Conservation (phyloP, 1,284 basidiomycete genomes). For the Apiotrichum mycotoxinovorans region DNA sequence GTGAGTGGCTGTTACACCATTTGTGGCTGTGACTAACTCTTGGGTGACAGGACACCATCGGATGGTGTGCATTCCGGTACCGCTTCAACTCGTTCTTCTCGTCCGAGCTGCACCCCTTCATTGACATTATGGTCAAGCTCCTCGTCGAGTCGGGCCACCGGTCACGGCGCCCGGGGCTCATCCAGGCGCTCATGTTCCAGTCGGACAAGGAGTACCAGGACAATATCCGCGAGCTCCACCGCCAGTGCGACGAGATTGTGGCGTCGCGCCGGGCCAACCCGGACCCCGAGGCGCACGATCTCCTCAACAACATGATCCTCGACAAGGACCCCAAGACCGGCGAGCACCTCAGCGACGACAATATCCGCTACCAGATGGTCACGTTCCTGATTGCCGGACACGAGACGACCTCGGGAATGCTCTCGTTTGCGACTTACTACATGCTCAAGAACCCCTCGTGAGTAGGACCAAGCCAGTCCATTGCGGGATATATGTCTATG, state of each 20-base stretch:
- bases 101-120: slow-evolving; percentile 52
- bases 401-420: slow-evolving; percentile 54
- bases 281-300: slow-evolving; percentile 39
- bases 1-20: neutral
- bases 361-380: slow-evolving; percentile 55
- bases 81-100: slow-evolving; percentile 43
- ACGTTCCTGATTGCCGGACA: slow-evolving; percentile 60
- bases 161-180: slow-evolving; percentile 1
- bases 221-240: slow-evolving; percentile 13
- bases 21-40: neutral
- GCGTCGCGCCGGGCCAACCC: slow-evolving; percentile 13
- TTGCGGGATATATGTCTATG: no score
- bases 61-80: slow-evolving; percentile 50
- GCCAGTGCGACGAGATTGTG: slow-evolving; percentile 20
- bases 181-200: slow-evolving; percentile 7
- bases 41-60: slow-evolving; percentile 22
- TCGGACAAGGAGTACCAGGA: slow-evolving; percentile 10
- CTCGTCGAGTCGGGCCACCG: slow-evolving; percentile 12
- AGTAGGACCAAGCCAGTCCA: slow-evolving; percentile 26
- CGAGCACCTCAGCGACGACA: slow-evolving; percentile 52
- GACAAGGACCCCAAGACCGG: slow-evolving; percentile 56
- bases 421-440: slow-evolving; percentile 46
- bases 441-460: slow-evolving; percentile 54
- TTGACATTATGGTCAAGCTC: slow-evolving; percentile 30
- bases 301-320: slow-evolving; percentile 55